phyloP scores from a whole-genome alignment of 2,329 filamentous ascomycete genomes.

The Claviceps africana region DNA sequence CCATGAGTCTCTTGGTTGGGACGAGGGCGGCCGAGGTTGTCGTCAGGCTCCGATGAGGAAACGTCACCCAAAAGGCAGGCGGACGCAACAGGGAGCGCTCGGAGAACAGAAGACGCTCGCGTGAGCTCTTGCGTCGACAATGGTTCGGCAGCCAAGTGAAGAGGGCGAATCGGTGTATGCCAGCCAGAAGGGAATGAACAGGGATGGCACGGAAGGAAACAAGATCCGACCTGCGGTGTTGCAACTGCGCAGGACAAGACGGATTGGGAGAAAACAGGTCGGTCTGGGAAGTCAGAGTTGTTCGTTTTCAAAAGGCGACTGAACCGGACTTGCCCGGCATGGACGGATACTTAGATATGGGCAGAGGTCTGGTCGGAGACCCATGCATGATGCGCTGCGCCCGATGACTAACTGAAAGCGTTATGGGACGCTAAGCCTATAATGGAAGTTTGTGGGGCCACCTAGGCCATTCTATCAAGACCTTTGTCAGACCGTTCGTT shows the following conservation, averaged over 20 bases:
- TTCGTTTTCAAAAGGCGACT: neutral
- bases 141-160: neutral
- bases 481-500: too few relatives aligned
- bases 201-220: too few relatives aligned
- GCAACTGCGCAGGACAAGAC: neutral
- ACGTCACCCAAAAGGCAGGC: slow-evolving; percentile 12
- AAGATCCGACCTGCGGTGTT: too few relatives aligned
- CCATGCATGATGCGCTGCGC: neutral
- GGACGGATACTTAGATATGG: neutral
- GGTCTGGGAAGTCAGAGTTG: neutral
- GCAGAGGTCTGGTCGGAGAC: too few relatives aligned
- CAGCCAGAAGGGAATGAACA: neutral
- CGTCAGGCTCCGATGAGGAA: neutral
- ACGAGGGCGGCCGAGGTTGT: neutral
- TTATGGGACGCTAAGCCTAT: too few relatives aligned
- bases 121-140: neutral
- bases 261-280: neutral
- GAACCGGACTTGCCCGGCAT: neutral
- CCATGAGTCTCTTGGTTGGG: slow-evolving; percentile 34
- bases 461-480: too few relatives aligned
- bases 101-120: neutral
- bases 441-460: too few relatives aligned
- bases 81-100: neutral
- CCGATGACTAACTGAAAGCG: too few relatives aligned
- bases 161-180: neutral